Evolutionary conservation across 345 rosid genomes (phyloP), one percentile per base, ranked within the genome.

Genomic region (Populus davidiana): DNA sequence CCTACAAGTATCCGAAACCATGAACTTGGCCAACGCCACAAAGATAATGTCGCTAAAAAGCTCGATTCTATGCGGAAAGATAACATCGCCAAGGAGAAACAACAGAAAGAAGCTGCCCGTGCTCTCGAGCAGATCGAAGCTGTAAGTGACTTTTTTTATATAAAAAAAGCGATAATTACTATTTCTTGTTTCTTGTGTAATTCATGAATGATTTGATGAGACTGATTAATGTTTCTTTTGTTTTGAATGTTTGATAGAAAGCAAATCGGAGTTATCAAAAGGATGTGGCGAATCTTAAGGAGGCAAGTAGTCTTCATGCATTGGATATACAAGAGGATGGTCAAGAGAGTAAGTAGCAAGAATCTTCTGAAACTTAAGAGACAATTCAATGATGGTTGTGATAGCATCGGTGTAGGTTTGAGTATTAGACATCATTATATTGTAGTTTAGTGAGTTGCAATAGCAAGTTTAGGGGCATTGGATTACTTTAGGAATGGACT

Each of bases 251-350:
- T 9, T 41, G 18, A 0, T 88, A 96, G 99, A 96, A 93, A 93
- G 99, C 98, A 31, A 89, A 91, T 75, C 91, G 88, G 62, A 90
- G 96, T 87, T 96, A 96, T 85, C 99, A 96, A 87, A 92, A 93
- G 84, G 99, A 93, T 76, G 83, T 93, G 18, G 93, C 84, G 31
- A 87, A 73, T 78, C 76, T 89, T 82, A 85, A 90, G 79, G 82
- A 83, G 85, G 89, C 91, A 8, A 90, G 91, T 72, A 82, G 70
- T 76, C 84, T 76, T 23, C 77, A 61, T 76, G 88, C 84, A n/a
- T 74, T 91, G 72, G 90, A 86, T 71, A 74, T 84, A 39, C 83
- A 81, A 35, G 88, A 81, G 6, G 91, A 83, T 69, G 88, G 85
- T 70, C 81, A 91, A 70, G 87, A 86, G 50, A 82, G 98, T 91